Percentiles rank a stretch among this genome's conserved stretches.
Conservation (phyloP, 2,329 filamentous ascomycete genomes). For the Aspergillus spinulosporus region DNA sequence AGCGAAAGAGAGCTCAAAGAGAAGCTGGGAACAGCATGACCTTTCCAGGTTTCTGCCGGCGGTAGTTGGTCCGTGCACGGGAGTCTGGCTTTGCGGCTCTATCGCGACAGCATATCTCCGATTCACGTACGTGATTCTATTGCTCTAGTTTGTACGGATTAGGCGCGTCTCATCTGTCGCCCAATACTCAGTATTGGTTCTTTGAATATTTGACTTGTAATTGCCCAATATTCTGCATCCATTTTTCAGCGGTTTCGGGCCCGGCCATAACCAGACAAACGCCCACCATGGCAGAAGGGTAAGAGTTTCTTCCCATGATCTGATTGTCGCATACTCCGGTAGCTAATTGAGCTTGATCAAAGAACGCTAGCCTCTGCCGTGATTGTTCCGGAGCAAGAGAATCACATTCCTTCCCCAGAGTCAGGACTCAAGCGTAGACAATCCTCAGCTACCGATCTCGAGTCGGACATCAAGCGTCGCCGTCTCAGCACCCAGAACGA, state of each 20-base stretch:
- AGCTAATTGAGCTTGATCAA: not conserved
- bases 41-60: constrained; percentile 44
- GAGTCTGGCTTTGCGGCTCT: constrained; percentile 8
- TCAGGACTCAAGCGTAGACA: constrained; percentile 53
- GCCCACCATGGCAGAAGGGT: constrained; percentile 23
- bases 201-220: not conserved
- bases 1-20: constrained; percentile 3
- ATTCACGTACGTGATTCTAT: not conserved
- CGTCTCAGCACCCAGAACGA: constrained; percentile 46
- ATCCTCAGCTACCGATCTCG: constrained; percentile 53
- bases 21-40: constrained; percentile 16
- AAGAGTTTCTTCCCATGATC: not conserved
- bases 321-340: not conserved
- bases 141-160: not conserved
- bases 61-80: constrained; percentile 34
- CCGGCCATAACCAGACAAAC: not conserved
- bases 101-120: constrained; percentile 16
- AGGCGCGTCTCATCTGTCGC: too few relatives aligned
- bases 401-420: constrained; percentile 31
- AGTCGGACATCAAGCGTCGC: constrained; percentile 51
- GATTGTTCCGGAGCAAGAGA: constrained; percentile 50
- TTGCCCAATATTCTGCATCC: not conserved
- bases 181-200: too few relatives aligned
- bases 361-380: constrained; percentile 55
- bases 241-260: not conserved